Percentiles rank a stretch among this genome's conserved stretches.
These are phyloP conservation scores for Aureobasidium sp. DNA, from an alignment of 2,329 filamentous ascomycete genomes.

Conservation along the genomic window DNA sequence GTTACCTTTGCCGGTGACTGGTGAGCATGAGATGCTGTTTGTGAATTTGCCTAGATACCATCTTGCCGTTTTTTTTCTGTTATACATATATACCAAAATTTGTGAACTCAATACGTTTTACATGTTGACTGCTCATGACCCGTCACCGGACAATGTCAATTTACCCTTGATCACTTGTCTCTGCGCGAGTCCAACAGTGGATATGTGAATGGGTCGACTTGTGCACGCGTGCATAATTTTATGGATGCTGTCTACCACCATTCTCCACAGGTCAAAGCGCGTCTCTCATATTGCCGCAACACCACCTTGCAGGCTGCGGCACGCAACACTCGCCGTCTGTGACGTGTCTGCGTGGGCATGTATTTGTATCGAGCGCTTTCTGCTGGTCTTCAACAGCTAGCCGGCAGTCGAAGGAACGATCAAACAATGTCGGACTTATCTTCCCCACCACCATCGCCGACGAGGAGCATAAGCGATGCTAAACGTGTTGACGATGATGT, in stretches of 20 bases:
- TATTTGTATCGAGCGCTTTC: not conserved
- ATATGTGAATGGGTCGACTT: not conserved
- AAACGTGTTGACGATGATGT: slow-evolving; percentile 6
- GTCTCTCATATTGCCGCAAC: not conserved
- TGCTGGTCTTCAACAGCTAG: not conserved
- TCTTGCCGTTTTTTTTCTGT: not conserved
- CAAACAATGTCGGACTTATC: not conserved
- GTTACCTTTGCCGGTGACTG: slow-evolving; percentile 22
- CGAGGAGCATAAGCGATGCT: not conserved
- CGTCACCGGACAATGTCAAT: not conserved
- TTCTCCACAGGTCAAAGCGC: not conserved
- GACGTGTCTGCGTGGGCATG: not conserved
- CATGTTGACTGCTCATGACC: not conserved
- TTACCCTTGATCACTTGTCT: not conserved
- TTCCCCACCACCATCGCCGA: not conserved
- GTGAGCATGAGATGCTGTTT: not conserved
- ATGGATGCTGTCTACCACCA: not conserved
- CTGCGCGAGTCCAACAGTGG: not conserved
- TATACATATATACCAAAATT: not conserved
- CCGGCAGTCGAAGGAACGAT: not conserved
- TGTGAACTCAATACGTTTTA: not conserved
- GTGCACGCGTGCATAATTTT: not conserved
- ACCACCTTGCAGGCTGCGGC: slow-evolving; percentile 7
- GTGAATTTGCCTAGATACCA: not conserved
- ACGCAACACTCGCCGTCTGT: not conserved